Conservation (phyloP, 768 basidiomycete species). For the Tricholomella constricta region DNA sequence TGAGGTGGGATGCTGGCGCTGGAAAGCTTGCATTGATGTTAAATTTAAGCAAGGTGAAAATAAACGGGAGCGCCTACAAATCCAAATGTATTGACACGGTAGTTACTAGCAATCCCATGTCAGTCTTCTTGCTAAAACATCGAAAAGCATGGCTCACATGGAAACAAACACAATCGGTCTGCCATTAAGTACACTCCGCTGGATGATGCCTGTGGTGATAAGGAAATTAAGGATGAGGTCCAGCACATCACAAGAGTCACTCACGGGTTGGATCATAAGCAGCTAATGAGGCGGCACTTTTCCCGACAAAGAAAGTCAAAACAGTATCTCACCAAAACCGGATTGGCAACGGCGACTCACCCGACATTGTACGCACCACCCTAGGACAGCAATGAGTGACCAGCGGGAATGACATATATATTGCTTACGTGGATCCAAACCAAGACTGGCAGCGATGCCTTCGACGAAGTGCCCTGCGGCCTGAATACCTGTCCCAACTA, state of each 20-base stretch:
- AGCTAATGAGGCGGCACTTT: slow-evolving; percentile 47
- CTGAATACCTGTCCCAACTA: slow-evolving; percentile 34
- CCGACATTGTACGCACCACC: slow-evolving; percentile 50
- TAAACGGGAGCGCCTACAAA: slow-evolving; percentile 39
- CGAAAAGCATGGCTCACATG: slow-evolving; percentile 31
- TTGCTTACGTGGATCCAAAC: slow-evolving; percentile 39
- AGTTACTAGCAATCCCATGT: slow-evolving; percentile 40
- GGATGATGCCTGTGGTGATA: slow-evolving; percentile 43
- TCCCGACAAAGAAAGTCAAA: neutral
- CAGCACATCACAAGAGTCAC: slow-evolving; percentile 1
- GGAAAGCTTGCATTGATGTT: slow-evolving; percentile 37
- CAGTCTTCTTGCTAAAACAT: neutral
- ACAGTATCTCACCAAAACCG: neutral
- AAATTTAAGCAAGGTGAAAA: neutral
- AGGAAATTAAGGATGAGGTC: neutral
- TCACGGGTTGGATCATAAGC: slow-evolving; percentile 49
- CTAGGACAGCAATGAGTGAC: slow-evolving; percentile 24
- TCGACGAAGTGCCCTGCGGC: slow-evolving; percentile 26
- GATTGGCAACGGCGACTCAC: slow-evolving; percentile 24
- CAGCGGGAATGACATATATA: slow-evolving; percentile 11
- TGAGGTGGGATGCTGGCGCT: slow-evolving; percentile 45
- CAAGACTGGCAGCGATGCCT: slow-evolving; percentile 38
- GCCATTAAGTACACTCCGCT: slow-evolving; percentile 43
- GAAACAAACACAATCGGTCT: slow-evolving; percentile 64
- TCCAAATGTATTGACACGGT: slow-evolving; percentile 59